Percentiles rank a stretch among this genome's conserved stretches.
Evolutionary conservation across 1,284 basidiomycete species (phyloP).

Genomic region (Boletellus dicymbophilus): DNA sequence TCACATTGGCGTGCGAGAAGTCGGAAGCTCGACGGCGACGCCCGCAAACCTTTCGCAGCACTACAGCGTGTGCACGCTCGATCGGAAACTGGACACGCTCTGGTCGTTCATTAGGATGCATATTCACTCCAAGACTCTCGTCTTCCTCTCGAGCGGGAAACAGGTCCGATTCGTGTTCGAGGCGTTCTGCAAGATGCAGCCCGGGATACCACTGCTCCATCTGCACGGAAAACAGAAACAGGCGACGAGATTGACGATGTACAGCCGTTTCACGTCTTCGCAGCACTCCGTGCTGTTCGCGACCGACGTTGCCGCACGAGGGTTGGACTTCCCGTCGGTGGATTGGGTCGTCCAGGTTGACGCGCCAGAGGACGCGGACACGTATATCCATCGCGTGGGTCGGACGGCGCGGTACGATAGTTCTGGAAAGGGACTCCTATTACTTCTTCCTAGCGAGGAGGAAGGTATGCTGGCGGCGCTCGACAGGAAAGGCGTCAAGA

Average conservation of each 20-base stretch:
- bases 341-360: slow-evolving; percentile 99
- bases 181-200: slow-evolving; percentile 94
- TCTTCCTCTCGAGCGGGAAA: slow-evolving; percentile 96
- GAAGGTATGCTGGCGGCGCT: slow-evolving; percentile 82
- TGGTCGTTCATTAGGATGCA: slow-evolving; percentile 98
- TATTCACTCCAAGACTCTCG: slow-evolving; percentile 88
- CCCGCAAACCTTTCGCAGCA: slow-evolving; percentile 86
- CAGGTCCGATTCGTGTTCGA: slow-evolving; percentile 98
- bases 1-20: slow-evolving; percentile 68
- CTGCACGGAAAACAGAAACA: slow-evolving; percentile 99
- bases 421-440: slow-evolving; percentile 84
- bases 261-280: slow-evolving; percentile 78
- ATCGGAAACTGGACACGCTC: slow-evolving; percentile 89
- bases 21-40: slow-evolving; percentile 44
- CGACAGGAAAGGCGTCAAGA: slow-evolving; percentile 72
- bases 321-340: slow-evolving; percentile 95
- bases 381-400: slow-evolving; percentile 97
- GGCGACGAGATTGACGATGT: slow-evolving; percentile 81
- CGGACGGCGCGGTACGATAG: slow-evolving; percentile 94
- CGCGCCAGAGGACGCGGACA: slow-evolving; percentile 97
- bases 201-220: slow-evolving; percentile 89
- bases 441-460: slow-evolving; percentile 91
- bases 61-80: slow-evolving; percentile 84
- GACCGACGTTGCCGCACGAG: slow-evolving; percentile 97
- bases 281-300: slow-evolving; percentile 87